Evolutionary conservation across 345 rosid genomes (phyloP).

Genomic region (Lumnitzera racemosa): DNA sequence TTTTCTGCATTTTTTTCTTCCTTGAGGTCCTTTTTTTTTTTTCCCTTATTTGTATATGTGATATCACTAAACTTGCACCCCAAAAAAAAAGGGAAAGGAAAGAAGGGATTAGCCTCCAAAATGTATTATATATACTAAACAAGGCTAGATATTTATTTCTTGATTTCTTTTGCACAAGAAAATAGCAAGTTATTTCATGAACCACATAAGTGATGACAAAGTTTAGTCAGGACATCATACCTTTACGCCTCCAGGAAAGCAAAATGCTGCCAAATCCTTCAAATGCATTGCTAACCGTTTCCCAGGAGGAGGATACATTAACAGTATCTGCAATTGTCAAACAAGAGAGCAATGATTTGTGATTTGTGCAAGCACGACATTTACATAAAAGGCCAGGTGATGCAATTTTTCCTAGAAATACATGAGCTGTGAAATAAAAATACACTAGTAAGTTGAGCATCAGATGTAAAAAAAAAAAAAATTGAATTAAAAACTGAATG

Average conservation of each 20-base stretch:
- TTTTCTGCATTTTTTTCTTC: no score
- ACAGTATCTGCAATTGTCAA: constrained; percentile 52
- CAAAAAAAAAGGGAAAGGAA: no score
- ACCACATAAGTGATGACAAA: no score
- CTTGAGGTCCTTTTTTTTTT: background rate
- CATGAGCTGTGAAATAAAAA: background rate
- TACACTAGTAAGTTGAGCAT: no score
- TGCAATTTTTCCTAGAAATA: background rate
- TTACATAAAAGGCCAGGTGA: constrained; percentile 1
- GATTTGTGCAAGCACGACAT: constrained; percentile 6
- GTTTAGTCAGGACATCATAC: constrained; percentile 23
- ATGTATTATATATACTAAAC: no score
- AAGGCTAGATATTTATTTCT: no score
- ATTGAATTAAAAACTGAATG: no score
- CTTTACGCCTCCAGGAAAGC: constrained; percentile 96
- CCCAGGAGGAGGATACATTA: constrained; percentile 91
- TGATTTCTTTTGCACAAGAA: background rate
- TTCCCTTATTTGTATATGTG: background rate
- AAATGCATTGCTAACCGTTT: constrained; percentile 64
- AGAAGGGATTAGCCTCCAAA: no score
- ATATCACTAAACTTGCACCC: no score
- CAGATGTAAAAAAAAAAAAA: no score
- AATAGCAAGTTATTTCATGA: background rate
- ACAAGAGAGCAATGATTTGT: constrained; percentile 11
- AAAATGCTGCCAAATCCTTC: constrained; percentile 86